Evolutionary conservation across 768 basidiomycete genomes (phyloP).

Genomic region (Phlegmacium glaucopus): DNA sequence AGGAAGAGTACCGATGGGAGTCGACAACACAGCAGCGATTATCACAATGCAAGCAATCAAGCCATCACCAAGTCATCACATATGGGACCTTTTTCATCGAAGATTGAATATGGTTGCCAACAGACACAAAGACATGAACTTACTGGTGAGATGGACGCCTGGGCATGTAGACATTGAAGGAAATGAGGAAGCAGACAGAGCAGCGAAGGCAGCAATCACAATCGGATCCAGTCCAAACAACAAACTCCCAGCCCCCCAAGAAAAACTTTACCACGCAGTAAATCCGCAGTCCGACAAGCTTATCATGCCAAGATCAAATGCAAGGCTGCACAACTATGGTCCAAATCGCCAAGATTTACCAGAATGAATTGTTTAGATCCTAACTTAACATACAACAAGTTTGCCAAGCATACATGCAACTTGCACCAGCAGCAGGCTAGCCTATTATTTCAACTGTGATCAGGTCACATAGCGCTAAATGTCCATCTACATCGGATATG

Average conservation of each 20-base stretch:
- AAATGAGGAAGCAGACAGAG: too few relatives aligned
- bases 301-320: not conserved
- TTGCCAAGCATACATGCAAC: conserved; percentile 4
- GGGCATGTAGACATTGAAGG: too few relatives aligned
- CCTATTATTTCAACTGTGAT: conserved; percentile 27
- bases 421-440: conserved; percentile 14
- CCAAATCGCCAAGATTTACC: conserved; percentile 4
- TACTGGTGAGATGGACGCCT: too few relatives aligned
- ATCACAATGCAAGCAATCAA: not conserved
- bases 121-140: too few relatives aligned
- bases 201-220: too few relatives aligned
- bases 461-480: conserved; percentile 27
- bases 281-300: too few relatives aligned
- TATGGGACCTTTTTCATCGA: too few relatives aligned
- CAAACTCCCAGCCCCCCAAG: too few relatives aligned
- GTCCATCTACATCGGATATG: conserved; percentile 22
- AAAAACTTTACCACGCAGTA: conserved; percentile 5
- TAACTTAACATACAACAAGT: conserved; percentile 10
- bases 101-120: too few relatives aligned
- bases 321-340: not conserved
- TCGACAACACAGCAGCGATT: conserved; percentile 1
- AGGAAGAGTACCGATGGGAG: not conserved
- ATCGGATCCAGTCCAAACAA: too few relatives aligned
- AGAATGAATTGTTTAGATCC: conserved; percentile 8
- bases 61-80: too few relatives aligned